phyloP scores from a whole-genome alignment of 2,329 filamentous ascomycete species.

The Aspergillus spinulosporus region DNA sequence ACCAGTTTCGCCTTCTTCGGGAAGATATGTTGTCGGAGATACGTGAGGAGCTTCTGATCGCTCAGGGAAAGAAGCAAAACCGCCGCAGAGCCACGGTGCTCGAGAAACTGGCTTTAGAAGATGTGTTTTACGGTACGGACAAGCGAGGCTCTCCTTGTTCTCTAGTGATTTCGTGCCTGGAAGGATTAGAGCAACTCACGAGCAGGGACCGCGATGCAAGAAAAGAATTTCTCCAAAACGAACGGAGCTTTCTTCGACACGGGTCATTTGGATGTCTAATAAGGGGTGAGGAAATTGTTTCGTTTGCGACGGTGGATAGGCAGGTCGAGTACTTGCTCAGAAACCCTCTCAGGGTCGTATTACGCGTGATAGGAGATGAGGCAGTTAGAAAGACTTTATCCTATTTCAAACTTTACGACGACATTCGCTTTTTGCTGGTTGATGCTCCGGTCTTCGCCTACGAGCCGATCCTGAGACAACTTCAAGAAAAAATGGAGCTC shows the following conservation, averaged over 20 bases:
- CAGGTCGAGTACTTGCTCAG: slow-evolving; percentile 48
- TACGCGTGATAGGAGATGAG: slow-evolving; percentile 53
- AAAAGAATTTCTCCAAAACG: slow-evolving; percentile 50
- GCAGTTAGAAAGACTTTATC: slow-evolving; percentile 52
- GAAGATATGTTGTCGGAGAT: slow-evolving; percentile 71
- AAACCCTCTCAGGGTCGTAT: slow-evolving; percentile 48
- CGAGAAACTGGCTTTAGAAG: slow-evolving; percentile 39
- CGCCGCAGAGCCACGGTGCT: slow-evolving; percentile 36
- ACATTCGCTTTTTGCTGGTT: slow-evolving; percentile 57
- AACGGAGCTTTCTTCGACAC: slow-evolving; percentile 57
- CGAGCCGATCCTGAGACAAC: slow-evolving; percentile 62
- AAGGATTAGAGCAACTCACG: slow-evolving; percentile 34
- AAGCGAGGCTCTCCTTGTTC: slow-evolving; percentile 44
- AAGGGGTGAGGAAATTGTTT: slow-evolving; percentile 53
- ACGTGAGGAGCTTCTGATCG: slow-evolving; percentile 59
- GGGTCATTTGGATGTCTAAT: slow-evolving; percentile 63
- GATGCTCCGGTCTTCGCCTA: slow-evolving; percentile 69
- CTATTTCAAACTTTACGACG: slow-evolving; percentile 38
- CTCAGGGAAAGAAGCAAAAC: slow-evolving; percentile 52
- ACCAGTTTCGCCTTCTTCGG: slow-evolving; percentile 69
- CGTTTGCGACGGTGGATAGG: slow-evolving; percentile 61
- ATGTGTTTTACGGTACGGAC: slow-evolving; percentile 40
- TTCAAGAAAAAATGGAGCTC: slow-evolving; percentile 58
- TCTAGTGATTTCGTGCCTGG: neutral
- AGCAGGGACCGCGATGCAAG: slow-evolving; percentile 34